Evolutionary conservation across 2,329 filamentous ascomycete species (phyloP).

Genomic region (Monosporascus sp.): DNA sequence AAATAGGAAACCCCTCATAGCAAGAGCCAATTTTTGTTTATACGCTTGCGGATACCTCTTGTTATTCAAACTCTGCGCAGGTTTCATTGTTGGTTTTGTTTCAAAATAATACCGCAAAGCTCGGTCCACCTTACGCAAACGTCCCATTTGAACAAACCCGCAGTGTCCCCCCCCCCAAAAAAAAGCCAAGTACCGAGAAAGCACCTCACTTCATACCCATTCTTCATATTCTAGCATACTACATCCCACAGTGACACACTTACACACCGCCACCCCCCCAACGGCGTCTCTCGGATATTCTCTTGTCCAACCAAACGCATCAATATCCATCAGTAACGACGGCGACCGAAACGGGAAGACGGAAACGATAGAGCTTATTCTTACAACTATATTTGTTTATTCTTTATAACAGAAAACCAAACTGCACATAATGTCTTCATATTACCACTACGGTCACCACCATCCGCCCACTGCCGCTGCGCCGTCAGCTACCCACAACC

Average conservation of each 20-base stretch:
- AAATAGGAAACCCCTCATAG: neutral
- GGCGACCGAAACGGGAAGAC: conserved; percentile 6
- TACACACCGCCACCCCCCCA: conserved; percentile 8
- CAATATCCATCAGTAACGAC: conserved; percentile 5
- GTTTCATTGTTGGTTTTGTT: conserved; percentile 13
- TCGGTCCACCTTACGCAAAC: conserved; percentile 2
- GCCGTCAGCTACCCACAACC: conserved; percentile 60
- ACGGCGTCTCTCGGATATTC: conserved; percentile 1
- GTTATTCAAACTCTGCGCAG: conserved; percentile 1
- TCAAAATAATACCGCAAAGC: conserved; percentile 16
- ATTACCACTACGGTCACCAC: conserved; percentile 53
- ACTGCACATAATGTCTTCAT: conserved; percentile 52
- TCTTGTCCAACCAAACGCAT: conserved; percentile 1
- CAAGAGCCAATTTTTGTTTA: neutral
- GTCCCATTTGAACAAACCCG: neutral
- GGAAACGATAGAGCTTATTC: neutral
- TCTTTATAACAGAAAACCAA: conserved; percentile 5
- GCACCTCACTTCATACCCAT: conserved; percentile 4
- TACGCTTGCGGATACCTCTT: neutral
- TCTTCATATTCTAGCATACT: no score
- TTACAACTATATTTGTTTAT: neutral
- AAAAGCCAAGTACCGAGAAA: neutral
- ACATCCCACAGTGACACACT: neutral
- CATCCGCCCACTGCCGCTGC: conserved; percentile 53
- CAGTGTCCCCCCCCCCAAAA: neutral